phyloP scores from a whole-genome alignment of 2,329 filamentous ascomycete species.

The Ceratocystiopsis minuta region DNA sequence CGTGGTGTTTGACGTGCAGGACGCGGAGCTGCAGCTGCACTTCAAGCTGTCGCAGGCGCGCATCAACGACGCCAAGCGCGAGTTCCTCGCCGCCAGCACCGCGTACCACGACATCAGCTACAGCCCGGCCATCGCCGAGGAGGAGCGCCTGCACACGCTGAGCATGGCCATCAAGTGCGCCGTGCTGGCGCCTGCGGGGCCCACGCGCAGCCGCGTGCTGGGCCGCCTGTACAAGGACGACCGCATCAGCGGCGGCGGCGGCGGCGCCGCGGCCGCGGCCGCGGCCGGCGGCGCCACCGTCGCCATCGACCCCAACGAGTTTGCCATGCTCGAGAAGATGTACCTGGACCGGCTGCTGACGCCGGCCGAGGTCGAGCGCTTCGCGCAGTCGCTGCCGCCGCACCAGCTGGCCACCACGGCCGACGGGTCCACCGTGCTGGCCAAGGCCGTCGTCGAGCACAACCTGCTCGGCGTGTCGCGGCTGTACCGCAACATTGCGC shows the following conservation, averaged over 20 bases:
- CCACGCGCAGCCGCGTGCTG: slow-evolving; percentile 60
- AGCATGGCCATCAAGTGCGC: slow-evolving; percentile 81
- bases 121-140: slow-evolving; percentile 59
- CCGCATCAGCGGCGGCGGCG: slow-evolving; percentile 33
- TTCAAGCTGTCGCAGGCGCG: slow-evolving; percentile 86
- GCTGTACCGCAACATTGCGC: slow-evolving; percentile 59
- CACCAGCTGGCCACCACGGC: slow-evolving; percentile 83
- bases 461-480: slow-evolving; percentile 76
- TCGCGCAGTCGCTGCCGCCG: slow-evolving; percentile 60
- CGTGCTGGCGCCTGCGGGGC: slow-evolving; percentile 80
- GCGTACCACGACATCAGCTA: slow-evolving; percentile 81
- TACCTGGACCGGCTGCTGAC: slow-evolving; percentile 75
- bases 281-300: too few relatives aligned
- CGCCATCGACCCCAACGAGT: slow-evolving; percentile 30
- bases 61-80: slow-evolving; percentile 77
- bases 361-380: slow-evolving; percentile 68
- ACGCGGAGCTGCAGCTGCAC: slow-evolving; percentile 59
- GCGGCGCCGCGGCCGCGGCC: slow-evolving; percentile 29
- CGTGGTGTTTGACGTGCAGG: slow-evolving; percentile 59
- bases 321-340: slow-evolving; percentile 89
- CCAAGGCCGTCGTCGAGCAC: slow-evolving; percentile 88
- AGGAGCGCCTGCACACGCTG: slow-evolving; percentile 71
- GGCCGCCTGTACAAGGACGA: slow-evolving; percentile 89
- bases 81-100: slow-evolving; percentile 73
- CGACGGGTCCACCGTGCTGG: slow-evolving; percentile 83